A percentile compares a stretch with the other conserved stretches of the same genome.
These are phyloP conservation scores for Cucumis sativus DNA, from an alignment of 306 rosid species.

Conservation along the genomic window DNA sequence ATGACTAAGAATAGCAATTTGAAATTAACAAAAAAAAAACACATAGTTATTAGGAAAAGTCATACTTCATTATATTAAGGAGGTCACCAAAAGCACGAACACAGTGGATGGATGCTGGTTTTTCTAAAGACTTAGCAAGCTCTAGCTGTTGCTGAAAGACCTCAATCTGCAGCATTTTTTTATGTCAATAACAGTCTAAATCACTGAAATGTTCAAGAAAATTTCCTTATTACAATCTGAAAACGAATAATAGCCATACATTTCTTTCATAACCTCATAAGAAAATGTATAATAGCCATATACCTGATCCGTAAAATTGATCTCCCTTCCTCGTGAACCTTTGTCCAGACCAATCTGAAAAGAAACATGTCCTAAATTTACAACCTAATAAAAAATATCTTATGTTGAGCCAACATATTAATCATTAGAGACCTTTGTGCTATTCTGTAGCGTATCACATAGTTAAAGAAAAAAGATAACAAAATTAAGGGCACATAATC, in stretches of 20 bases:
- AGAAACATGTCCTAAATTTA: neutral
- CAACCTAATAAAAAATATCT: neutral
- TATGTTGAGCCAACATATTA: neutral
- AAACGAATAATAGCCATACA: slow-evolving; percentile 16
- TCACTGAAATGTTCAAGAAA: neutral
- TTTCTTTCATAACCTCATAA: neutral
- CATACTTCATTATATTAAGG: slow-evolving; percentile 73
- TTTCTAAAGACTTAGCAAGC: slow-evolving; percentile 59
- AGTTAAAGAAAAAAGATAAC: neutral
- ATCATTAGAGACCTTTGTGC: neutral
- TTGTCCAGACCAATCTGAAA: slow-evolving; percentile 84
- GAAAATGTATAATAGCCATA: slow-evolving; percentile 9
- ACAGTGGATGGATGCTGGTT: slow-evolving; percentile 81
- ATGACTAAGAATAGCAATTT: neutral
- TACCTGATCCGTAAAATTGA: slow-evolving; percentile 68
- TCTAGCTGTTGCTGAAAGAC: slow-evolving; percentile 72
- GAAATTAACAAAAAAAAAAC: neutral
- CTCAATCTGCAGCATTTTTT: slow-evolving; percentile 32
- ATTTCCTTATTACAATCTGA: neutral
- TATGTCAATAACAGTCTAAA: neutral
- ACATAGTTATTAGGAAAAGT: neutral
- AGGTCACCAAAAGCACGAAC: slow-evolving; percentile 85
- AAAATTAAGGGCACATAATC: neutral
- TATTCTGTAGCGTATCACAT: neutral
- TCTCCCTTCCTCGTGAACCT: slow-evolving; percentile 56